Conservation (phyloP, 129 eudicot species). For the Glebionis coronaria region DNA sequence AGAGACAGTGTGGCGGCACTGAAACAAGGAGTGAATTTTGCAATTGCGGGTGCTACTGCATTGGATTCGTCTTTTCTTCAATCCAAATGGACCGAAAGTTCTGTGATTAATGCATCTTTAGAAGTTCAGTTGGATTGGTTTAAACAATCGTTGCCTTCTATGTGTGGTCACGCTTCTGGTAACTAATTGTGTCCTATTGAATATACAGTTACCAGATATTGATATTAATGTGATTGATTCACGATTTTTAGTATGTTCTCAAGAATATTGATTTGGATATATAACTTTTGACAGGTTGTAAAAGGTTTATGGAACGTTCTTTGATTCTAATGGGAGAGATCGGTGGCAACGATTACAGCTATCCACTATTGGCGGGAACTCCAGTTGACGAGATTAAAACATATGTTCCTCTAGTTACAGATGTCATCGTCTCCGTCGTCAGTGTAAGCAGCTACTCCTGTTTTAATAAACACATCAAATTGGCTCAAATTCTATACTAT, state of each 20-base stretch:
- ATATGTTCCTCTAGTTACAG: conserved; percentile 28
- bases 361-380: conserved; percentile 32
- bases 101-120: conserved; percentile 19
- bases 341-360: conserved; percentile 59
- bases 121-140: conserved; percentile 30
- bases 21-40: conserved; percentile 8
- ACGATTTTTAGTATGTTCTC: background rate
- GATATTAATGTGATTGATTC: background rate
- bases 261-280: background rate
- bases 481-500: background rate
- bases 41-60: conserved; percentile 20
- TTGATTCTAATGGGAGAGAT: conserved; percentile 56
- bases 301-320: conserved; percentile 23
- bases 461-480: no score
- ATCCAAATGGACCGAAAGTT: background rate
- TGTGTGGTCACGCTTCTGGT: conserved; percentile 21
- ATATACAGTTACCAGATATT: background rate
- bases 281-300: conserved; percentile 27
- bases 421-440: conserved; percentile 33
- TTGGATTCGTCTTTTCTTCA: conserved; percentile 3
- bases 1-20: background rate
- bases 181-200: background rate
- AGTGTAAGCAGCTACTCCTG: conserved; percentile 14
- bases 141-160: conserved; percentile 15
- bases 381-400: conserved; percentile 9